A percentile compares a stretch with the other conserved stretches of the same genome.
Evolutionary conservation across 2,329 filamentous ascomycete species (phyloP).

Genomic region (Thielaviopsis euricoi): DNA sequence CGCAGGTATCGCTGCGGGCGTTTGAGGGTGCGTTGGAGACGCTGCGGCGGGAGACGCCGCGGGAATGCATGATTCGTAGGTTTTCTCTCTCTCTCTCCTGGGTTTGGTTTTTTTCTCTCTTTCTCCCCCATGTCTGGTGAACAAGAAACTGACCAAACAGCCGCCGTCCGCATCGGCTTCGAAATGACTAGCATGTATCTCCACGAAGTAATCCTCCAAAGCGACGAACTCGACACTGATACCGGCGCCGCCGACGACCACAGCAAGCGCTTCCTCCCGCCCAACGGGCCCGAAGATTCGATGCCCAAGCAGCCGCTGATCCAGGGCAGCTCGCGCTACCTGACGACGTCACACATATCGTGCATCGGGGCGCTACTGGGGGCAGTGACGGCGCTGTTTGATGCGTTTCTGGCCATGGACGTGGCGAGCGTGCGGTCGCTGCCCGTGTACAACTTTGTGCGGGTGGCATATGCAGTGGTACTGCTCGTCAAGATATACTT

Average conservation of each 20-base stretch:
- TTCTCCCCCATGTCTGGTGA: too few relatives aligned
- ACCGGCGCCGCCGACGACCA: slow-evolving; percentile 22
- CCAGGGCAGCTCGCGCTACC: slow-evolving; percentile 20
- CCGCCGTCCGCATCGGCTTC: slow-evolving; percentile 46
- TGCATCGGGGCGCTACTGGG: slow-evolving; percentile 29
- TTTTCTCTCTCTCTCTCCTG: slow-evolving; percentile 14
- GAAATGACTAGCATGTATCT: slow-evolving; percentile 54
- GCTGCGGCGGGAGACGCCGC: slow-evolving; percentile 37
- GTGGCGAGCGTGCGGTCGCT: slow-evolving; percentile 41
- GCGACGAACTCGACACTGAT: slow-evolving; percentile 29
- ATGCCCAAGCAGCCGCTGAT: slow-evolving; percentile 2
- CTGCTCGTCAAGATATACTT: slow-evolving; percentile 61
- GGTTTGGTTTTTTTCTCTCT: neutral
- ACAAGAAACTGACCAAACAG: slow-evolving; percentile 21
- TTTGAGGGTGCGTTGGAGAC: slow-evolving; percentile 49
- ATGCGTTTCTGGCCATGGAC: slow-evolving; percentile 46
- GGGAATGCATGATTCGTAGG: slow-evolving; percentile 39
- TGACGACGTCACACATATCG: slow-evolving; percentile 16
- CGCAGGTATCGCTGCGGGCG: slow-evolving; percentile 45
- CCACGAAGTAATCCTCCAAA: slow-evolving; percentile 58
- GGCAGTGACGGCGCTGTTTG: slow-evolving; percentile 30
- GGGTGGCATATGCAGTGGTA: slow-evolving; percentile 54
- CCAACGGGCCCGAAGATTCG: slow-evolving; percentile 17
- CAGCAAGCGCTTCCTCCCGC: slow-evolving; percentile 22
- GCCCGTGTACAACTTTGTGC: slow-evolving; percentile 55